phyloP scores from a whole-genome alignment of 331 rosid genomes.

The Pyracantha coccinea region DNA sequence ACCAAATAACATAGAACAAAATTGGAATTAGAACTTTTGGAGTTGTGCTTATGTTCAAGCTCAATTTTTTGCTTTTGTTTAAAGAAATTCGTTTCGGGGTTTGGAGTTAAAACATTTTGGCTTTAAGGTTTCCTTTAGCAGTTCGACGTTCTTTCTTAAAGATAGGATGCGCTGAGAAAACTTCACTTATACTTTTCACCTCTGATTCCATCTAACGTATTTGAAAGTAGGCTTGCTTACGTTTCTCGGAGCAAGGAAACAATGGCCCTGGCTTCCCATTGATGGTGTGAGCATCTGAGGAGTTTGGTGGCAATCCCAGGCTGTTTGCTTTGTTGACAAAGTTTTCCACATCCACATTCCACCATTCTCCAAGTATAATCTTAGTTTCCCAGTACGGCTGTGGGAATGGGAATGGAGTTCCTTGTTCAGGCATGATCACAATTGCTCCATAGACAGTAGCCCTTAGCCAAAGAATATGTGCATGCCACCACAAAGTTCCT shows the following conservation, averaged over 20 bases:
- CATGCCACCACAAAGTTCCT: conserved; percentile 79
- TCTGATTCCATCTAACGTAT: too few relatives aligned
- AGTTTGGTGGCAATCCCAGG: conserved; percentile 71
- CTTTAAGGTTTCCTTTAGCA: background rate
- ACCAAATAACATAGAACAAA: background rate
- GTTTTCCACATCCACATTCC: conserved; percentile 63
- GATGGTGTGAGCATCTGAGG: conserved; percentile 80
- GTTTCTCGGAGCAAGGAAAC: conserved; percentile 74
- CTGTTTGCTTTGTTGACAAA: conserved; percentile 50
- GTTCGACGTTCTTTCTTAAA: background rate
- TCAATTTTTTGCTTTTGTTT: background rate
- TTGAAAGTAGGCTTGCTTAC: conserved; percentile 24
- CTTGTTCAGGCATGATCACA: conserved; percentile 60
- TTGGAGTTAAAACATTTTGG: background rate
- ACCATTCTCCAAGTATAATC: conserved; percentile 68
- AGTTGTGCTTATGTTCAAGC: background rate
- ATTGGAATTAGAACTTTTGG: background rate
- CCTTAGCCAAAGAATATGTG: conserved; percentile 76
- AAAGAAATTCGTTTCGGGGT: background rate
- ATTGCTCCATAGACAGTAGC: conserved; percentile 77
- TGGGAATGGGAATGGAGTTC: conserved; percentile 61
- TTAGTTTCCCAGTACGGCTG: conserved; percentile 54
- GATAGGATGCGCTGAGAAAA: background rate
- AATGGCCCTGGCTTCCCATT: conserved; percentile 80
- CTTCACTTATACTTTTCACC: background rate